phyloP scores from a whole-genome alignment of 2,329 filamentous ascomycete genomes.

The Alternaria sp. region DNA sequence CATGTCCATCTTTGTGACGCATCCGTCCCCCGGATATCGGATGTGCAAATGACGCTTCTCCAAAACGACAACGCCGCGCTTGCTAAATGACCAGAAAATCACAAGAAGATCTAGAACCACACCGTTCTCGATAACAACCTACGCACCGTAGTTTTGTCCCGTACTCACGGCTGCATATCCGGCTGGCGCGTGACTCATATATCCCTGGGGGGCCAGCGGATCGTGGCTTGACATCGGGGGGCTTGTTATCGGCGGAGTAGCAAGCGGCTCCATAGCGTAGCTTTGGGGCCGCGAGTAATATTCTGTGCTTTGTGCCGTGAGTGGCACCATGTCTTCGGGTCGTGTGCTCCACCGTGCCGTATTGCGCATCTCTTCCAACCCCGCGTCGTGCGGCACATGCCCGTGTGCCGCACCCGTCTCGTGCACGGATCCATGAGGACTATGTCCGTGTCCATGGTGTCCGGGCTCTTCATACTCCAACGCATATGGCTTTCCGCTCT shows the following conservation, averaged over 20 bases:
- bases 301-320: slow-evolving; percentile 18
- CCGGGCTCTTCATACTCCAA: slow-evolving; percentile 40
- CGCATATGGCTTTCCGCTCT: slow-evolving; percentile 40
- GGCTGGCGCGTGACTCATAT: slow-evolving; percentile 6
- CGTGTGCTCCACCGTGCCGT: slow-evolving; percentile 9
- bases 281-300: slow-evolving; percentile 19
- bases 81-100: not conserved
- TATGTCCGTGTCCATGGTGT: slow-evolving; percentile 22
- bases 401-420: slow-evolving; percentile 3
- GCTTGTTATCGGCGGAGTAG: slow-evolving; percentile 24
- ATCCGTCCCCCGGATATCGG: not conserved
- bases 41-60: not conserved
- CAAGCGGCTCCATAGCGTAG: slow-evolving; percentile 26
- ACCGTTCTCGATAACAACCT: not conserved
- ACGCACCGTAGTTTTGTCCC: slow-evolving; percentile 23
- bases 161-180: slow-evolving; percentile 19
- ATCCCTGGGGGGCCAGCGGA: slow-evolving; percentile 2
- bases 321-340: slow-evolving; percentile 8
- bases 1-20: not conserved
- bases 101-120: not conserved
- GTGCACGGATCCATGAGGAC: slow-evolving; percentile 19
- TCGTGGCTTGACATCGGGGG: slow-evolving; percentile 9
- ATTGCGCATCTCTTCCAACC: slow-evolving; percentile 1
- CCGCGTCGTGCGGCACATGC: not conserved
- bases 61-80: not conserved